phyloP scores from a whole-genome alignment of 2,329 filamentous ascomycete genomes.

The Cytospora chrysosperma region DNA sequence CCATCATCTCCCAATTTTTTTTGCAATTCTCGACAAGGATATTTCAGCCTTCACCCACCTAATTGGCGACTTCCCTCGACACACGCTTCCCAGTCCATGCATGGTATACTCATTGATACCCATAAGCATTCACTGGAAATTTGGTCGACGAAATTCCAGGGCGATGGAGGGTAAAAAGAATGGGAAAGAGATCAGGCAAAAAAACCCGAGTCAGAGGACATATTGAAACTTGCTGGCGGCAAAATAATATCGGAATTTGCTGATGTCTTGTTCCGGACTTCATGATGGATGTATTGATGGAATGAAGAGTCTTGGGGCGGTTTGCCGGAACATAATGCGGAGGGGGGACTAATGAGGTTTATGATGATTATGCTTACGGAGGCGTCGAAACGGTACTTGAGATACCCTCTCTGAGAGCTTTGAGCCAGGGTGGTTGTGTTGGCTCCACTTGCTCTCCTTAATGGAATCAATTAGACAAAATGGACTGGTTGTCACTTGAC shows the following conservation, averaged over 20 bases:
- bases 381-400: conserved; percentile 23
- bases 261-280: conserved; percentile 12
- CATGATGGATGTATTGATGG: conserved; percentile 21
- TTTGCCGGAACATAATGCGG: conserved; percentile 21
- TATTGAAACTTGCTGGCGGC: conserved; percentile 18
- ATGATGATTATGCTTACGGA: conserved; percentile 15
- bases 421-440: conserved; percentile 19
- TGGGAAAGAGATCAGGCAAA: neutral
- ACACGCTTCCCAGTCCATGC: conserved; percentile 6
- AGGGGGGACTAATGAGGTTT: conserved; percentile 21
- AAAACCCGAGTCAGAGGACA: conserved; percentile 9
- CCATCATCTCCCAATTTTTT: neutral
- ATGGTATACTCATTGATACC: conserved; percentile 4
- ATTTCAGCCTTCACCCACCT: neutral
- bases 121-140: conserved; percentile 10
- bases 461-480: conserved; percentile 19
- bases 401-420: conserved; percentile 25
- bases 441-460: conserved; percentile 22
- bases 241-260: conserved; percentile 15
- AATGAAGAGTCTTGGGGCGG: conserved; percentile 2
- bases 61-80: conserved; percentile 20
- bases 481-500: neutral
- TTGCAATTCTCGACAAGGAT: neutral
- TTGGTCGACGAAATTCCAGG: conserved; percentile 8
- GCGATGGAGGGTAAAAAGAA: conserved; percentile 5